Evolutionary conservation across 345 rosid species (phyloP).

Genomic region (Chamaenerion angustifolium): DNA sequence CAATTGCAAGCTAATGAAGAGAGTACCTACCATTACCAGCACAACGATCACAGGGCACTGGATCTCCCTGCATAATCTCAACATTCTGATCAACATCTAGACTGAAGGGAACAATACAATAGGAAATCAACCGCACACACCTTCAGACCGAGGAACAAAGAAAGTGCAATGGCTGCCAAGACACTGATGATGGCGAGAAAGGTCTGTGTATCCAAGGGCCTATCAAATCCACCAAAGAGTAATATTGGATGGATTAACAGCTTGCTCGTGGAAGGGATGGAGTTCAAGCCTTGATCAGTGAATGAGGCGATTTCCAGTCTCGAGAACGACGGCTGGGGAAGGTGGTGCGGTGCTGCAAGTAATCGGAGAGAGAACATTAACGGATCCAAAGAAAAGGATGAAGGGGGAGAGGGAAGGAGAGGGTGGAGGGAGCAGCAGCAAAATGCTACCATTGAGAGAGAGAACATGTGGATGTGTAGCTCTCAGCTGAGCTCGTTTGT

Average conservation of each 20-base stretch:
- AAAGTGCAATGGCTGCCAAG: slow-evolving; percentile 64
- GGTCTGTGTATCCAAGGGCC: slow-evolving; percentile 63
- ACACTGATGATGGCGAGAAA: slow-evolving; percentile 61
- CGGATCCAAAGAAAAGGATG: too few species aligned
- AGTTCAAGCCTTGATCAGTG: too few species aligned
- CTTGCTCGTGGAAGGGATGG: slow-evolving; percentile 11
- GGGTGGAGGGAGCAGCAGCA: too few species aligned
- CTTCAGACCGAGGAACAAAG: slow-evolving; percentile 80
- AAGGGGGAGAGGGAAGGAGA: too few species aligned
- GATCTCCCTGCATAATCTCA: slow-evolving; percentile 62
- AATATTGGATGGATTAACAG: slow-evolving; percentile 38
- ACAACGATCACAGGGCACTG: slow-evolving; percentile 82
- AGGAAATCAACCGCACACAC: slow-evolving; percentile 10
- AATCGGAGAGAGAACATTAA: too few species aligned
- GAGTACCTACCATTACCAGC: slow-evolving; percentile 63
- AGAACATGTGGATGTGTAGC: too few species aligned
- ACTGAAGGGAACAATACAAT: neutral
- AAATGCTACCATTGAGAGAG: too few species aligned
- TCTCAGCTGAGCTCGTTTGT: too few species aligned
- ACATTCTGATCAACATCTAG: neutral
- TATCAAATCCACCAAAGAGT: slow-evolving; percentile 37
- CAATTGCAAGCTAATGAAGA: neutral
- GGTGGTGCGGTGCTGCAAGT: too few species aligned
- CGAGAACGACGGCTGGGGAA: too few species aligned
- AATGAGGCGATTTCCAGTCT: too few species aligned